Conservation (phyloP, 2,329 filamentous ascomycete species). For the Pseudogymnoascus sp. region DNA sequence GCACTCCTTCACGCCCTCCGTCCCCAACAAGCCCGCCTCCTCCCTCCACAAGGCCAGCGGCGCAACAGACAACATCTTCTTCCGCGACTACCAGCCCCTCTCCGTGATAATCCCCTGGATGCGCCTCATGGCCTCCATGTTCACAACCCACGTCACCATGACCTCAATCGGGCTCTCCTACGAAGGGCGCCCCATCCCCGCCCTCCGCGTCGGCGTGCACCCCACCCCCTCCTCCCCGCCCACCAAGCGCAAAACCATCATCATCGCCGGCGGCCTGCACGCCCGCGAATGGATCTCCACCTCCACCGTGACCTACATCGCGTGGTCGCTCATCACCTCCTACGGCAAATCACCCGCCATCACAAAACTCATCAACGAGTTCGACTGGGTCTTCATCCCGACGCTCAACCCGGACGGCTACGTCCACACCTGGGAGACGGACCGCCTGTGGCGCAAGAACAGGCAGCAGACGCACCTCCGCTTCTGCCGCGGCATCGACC, state of each 20-base stretch:
- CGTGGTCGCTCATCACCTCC: constrained; percentile 76
- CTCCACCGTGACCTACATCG: constrained; percentile 82
- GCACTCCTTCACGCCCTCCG: constrained; percentile 8
- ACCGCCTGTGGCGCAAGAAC: constrained; percentile 93
- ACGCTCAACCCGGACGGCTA: constrained; percentile 91
- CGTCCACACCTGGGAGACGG: constrained; percentile 83
- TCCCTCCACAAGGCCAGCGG: constrained; percentile 63
- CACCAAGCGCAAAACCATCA: constrained; percentile 60
- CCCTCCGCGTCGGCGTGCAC: constrained; percentile 63
- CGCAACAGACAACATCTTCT: constrained; percentile 68
- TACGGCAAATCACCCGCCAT: constrained; percentile 66
- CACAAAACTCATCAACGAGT: constrained; percentile 70
- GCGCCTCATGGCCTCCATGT: constrained; percentile 81
- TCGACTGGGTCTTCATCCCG: constrained; percentile 83
- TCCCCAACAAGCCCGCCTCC: constrained; percentile 46
- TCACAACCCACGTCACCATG: constrained; percentile 67
- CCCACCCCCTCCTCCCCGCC: constrained; percentile 37
- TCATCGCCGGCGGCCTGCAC: constrained; percentile 80
- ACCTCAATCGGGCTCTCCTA: constrained; percentile 75
- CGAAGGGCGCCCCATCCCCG: constrained; percentile 79
- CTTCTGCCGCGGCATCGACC: constrained; percentile 80
- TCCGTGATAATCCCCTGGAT: constrained; percentile 79
- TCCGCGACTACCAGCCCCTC: constrained; percentile 83
- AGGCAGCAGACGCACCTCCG: constrained; percentile 71
- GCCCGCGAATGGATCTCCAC: constrained; percentile 95